Evolutionary conservation across 1,139 yeast species (phyloP).

Genomic region (Yarrowia galli): DNA sequence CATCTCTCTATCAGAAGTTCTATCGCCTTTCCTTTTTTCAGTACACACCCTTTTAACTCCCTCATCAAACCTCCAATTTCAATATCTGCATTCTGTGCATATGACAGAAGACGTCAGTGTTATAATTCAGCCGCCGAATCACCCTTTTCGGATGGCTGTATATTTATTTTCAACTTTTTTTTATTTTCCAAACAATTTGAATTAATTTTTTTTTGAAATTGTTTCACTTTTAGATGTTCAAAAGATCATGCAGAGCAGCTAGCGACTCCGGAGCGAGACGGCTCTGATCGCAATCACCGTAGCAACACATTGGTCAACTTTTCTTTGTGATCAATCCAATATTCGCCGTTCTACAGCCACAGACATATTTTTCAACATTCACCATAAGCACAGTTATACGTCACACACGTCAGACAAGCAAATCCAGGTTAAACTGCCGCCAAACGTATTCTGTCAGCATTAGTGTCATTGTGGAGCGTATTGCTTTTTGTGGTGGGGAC

Average conservation of each 20-base stretch:
- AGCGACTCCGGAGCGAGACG: background rate
- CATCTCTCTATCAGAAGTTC: too few relatives aligned
- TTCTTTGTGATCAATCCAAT: background rate
- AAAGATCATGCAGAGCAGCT: background rate
- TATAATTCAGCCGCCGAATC: background rate
- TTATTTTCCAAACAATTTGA: too few relatives aligned
- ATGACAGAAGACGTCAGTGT: background rate
- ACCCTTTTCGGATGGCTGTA: background rate
- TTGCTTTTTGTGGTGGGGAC: background rate
- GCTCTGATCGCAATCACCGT: background rate
- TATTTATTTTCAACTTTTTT: too few relatives aligned
- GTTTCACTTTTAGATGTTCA: conserved; percentile 11
- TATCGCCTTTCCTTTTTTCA: background rate
- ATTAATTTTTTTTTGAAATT: background rate
- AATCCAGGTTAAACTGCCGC: background rate
- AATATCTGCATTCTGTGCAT: background rate
- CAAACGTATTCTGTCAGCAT: background rate
- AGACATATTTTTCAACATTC: background rate
- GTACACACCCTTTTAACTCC: background rate
- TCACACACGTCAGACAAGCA: background rate
- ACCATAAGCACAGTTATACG: background rate
- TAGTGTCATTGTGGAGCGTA: background rate
- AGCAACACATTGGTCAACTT: background rate
- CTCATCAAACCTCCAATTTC: background rate
- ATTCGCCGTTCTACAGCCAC: background rate